Base-by-base conservation (phyloP, 2,329 filamentous ascomycete genomes). In the Diaporthe batatas region DNA sequence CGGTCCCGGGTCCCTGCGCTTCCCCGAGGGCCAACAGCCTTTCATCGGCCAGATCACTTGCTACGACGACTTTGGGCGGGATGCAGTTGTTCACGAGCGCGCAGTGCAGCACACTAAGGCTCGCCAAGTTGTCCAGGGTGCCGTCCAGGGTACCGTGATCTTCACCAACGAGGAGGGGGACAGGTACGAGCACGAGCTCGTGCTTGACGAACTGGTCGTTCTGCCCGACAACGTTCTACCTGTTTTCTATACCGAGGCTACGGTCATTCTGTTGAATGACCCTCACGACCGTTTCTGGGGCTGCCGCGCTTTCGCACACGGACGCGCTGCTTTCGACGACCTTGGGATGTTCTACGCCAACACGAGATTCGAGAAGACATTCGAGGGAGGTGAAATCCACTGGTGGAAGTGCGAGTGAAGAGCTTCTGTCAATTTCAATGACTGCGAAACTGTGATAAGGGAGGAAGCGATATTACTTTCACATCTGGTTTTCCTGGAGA, bases 81-180 rank as follows among this genome's bases (percentile, higher is more conserved):
- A 25, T 3, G 14, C 1, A 21, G 10, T 7, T 12, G 36, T 62
- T 8, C n/a, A 29, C 16, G 57, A 62, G 36, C 57, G 36, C 36
- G 10, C 57, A 44, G 36, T 29, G 54, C 10, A 58, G 39, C 21
- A 47, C 8, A n/a, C 23, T 10, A n/a, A 62, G 25, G 58, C 58
- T 32, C 58, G 58, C 5, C 58, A 62, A 62, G 44, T 62, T 23
- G 58, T 62, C 12, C 16, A 47, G 25, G 58, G 58, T 25, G 47
- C 58, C 10, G 39, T 62, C 12, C 25, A 47, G 25, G 58, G 58
- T 25, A 62, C 58, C 10, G 58, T 62, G 2, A 36, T 62, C 39
- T 62, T 62, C 58, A 62, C n/a, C 58, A 62, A 62, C 39, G 58
- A 62, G 39, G 39, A 62, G 16, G 58, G 58, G 5, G 58, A 62